Conservation (phyloP, 352 stramenopile genomes). For the Lagenidium giganteum region DNA sequence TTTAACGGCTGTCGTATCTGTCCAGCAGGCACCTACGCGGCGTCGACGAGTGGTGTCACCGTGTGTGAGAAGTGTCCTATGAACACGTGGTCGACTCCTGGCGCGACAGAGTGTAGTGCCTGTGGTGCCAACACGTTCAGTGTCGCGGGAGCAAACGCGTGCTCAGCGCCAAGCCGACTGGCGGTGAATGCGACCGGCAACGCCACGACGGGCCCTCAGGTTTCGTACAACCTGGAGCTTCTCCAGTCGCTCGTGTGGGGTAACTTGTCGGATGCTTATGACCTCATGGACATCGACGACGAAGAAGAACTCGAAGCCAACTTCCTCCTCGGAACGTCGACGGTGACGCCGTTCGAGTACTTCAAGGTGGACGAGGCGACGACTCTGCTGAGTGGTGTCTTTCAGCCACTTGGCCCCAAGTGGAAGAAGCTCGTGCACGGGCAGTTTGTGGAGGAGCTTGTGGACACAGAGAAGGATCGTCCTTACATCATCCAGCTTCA, state of each 20-base stretch:
- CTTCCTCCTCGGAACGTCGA: conserved; percentile 20
- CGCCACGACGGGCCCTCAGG: conserved; percentile 12
- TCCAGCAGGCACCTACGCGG: conserved; percentile 42
- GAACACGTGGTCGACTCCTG: conserved; percentile 55
- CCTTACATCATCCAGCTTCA: conserved; percentile 55
- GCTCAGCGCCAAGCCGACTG: conserved; percentile 39
- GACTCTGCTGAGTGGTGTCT: conserved; percentile 49
- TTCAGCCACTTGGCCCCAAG: conserved; percentile 45
- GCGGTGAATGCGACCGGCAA: conserved; percentile 27
- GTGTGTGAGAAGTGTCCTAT: conserved; percentile 45
- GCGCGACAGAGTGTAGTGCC: conserved; percentile 36
- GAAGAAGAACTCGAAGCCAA: conserved; percentile 3
- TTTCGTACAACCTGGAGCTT: conserved; percentile 74
- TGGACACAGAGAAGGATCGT: conserved; percentile 36
- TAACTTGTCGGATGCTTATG: conserved; percentile 23
- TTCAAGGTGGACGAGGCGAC: conserved; percentile 46
- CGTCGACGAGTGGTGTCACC: conserved; percentile 25
- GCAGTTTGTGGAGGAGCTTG: conserved; percentile 52
- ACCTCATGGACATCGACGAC: conserved; percentile 1
- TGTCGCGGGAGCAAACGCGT: conserved; percentile 25
- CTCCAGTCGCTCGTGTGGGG: conserved; percentile 64
- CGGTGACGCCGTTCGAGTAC: conserved; percentile 32
- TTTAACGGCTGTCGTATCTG: conserved; percentile 49
- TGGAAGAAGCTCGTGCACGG: conserved; percentile 48
- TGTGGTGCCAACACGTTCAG: conserved; percentile 72